phyloP scores from a whole-genome alignment of 73 alveolate genomes.

The Tetrahymena borealis region DNA sequence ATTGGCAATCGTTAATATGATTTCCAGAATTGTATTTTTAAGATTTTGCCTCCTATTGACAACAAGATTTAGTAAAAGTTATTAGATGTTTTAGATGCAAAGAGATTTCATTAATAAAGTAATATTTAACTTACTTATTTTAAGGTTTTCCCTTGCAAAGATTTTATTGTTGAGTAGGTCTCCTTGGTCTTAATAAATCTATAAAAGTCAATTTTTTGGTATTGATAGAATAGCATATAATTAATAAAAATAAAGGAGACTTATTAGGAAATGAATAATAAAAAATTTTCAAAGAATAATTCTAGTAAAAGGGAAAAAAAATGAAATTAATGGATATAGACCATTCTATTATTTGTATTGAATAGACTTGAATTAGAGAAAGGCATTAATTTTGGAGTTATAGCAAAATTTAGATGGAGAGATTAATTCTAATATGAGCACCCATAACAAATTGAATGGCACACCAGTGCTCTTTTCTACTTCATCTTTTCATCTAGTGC shows the following conservation, averaged over 20 bases:
- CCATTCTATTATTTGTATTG: neutral
- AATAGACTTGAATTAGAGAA: conserved; percentile 26
- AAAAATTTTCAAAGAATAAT: no score
- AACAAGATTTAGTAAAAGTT: conserved; percentile 12
- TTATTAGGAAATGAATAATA: no score
- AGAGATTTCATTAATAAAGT: conserved; percentile 2
- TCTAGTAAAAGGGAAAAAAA: neutral
- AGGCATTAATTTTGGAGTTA: conserved; percentile 7
- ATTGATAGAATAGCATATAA: no score
- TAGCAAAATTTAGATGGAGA: conserved; percentile 39
- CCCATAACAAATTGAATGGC: conserved; percentile 29
- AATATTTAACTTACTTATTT: neutral
- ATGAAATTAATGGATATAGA: neutral
- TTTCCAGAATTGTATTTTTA: conserved; percentile 35
- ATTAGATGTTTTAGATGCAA: conserved; percentile 9
- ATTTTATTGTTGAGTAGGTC: no score
- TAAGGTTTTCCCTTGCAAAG: no score
- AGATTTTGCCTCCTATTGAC: conserved; percentile 22
- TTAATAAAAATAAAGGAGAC: no score
- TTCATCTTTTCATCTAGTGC: conserved; percentile 20
- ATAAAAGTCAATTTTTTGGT: no score
- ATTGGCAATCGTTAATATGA: conserved; percentile 32
- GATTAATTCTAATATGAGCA: conserved; percentile 28
- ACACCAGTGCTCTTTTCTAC: conserved; percentile 25
- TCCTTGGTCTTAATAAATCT: no score